phyloP scores from a whole-genome alignment of 2,329 filamentous ascomycete species.

The Aaosphaeria pasadenensis region DNA sequence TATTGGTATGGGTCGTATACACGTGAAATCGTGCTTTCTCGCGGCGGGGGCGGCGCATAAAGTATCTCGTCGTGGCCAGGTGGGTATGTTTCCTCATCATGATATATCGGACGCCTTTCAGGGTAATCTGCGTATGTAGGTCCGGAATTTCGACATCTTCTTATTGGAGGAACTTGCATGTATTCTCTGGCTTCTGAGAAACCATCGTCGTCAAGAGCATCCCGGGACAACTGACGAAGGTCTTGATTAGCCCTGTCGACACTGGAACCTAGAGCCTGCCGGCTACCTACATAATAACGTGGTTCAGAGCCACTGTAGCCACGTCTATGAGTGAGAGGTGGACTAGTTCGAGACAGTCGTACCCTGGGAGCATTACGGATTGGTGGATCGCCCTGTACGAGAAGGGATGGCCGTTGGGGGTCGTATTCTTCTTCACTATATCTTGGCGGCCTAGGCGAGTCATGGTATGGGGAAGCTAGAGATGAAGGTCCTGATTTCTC shows the following conservation, averaged over 20 bases:
- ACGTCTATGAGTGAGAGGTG: slow-evolving; percentile 23
- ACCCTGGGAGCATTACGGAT: slow-evolving; percentile 15
- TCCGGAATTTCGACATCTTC: slow-evolving; percentile 22
- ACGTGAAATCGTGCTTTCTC: too few species aligned
- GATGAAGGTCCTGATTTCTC: slow-evolving; percentile 20
- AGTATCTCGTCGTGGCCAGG: slow-evolving; percentile 20
- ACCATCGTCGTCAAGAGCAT: slow-evolving; percentile 28
- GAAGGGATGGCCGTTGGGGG: slow-evolving; percentile 39
- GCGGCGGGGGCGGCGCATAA: slow-evolving; percentile 6
- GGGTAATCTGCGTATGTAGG: slow-evolving; percentile 25
- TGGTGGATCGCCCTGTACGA: slow-evolving; percentile 12
- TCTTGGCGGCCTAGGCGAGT: slow-evolving; percentile 31
- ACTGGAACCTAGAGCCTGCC: background rate
- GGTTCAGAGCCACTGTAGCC: slow-evolving; percentile 26
- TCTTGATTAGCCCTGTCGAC: slow-evolving; percentile 11
- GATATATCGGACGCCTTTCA: slow-evolving; percentile 28
- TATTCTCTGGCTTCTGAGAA: slow-evolving; percentile 25
- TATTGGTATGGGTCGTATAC: too few species aligned
- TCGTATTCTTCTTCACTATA: slow-evolving; percentile 49
- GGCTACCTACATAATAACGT: slow-evolving; percentile 33
- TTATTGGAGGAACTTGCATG: slow-evolving; percentile 26
- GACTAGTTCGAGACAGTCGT: slow-evolving; percentile 20
- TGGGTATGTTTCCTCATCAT: slow-evolving; percentile 27
- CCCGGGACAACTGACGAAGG: slow-evolving; percentile 21
- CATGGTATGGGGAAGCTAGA: slow-evolving; percentile 19